Conservation (phyloP, 2,329 filamentous ascomycete genomes). For the Microsporum ferrugineum region DNA sequence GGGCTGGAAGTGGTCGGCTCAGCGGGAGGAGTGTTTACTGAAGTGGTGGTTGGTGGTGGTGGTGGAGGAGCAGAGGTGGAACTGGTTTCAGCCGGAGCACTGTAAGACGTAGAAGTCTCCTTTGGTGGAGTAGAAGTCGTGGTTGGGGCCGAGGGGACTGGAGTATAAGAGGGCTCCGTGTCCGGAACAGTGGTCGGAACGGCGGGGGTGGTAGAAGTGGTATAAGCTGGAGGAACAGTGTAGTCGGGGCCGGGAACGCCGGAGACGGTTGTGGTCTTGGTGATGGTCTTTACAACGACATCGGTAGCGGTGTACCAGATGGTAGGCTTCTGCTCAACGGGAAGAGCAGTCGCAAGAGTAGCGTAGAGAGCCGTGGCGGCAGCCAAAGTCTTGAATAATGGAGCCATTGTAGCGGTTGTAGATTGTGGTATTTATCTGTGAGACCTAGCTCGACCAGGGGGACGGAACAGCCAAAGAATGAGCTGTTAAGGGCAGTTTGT, state of each 20-base stretch:
- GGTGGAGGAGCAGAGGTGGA: slow-evolving; percentile 2
- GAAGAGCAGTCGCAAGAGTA: slow-evolving; percentile 11
- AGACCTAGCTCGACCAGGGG: slow-evolving; percentile 7
- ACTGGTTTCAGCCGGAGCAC: not conserved
- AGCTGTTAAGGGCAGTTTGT: not conserved
- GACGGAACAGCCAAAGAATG: not conserved
- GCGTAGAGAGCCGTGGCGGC: slow-evolving; percentile 14
- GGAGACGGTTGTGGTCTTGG: slow-evolving; percentile 30
- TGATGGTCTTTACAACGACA: slow-evolving; percentile 23
- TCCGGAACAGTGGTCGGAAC: slow-evolving; percentile 32
- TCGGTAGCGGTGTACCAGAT: slow-evolving; percentile 16
- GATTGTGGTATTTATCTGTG: not conserved
- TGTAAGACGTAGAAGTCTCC: not conserved
- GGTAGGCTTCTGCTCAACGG: slow-evolving; percentile 10
- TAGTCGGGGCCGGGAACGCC: slow-evolving; percentile 41
- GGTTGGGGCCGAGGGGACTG: slow-evolving; percentile 14
- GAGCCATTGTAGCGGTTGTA: slow-evolving; percentile 12
- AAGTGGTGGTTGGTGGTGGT: slow-evolving; percentile 2
- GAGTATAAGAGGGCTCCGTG: not conserved
- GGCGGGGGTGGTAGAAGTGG: slow-evolving; percentile 35
- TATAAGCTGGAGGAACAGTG: slow-evolving; percentile 29
- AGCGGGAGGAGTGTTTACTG: not conserved
- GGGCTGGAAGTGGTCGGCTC: not conserved
- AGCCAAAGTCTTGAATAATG: slow-evolving; percentile 15
- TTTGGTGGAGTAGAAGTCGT: not conserved